Evolutionary conservation across 1,139 yeast species (phyloP).

Genomic region (Nakaseomyces bracarensis): DNA sequence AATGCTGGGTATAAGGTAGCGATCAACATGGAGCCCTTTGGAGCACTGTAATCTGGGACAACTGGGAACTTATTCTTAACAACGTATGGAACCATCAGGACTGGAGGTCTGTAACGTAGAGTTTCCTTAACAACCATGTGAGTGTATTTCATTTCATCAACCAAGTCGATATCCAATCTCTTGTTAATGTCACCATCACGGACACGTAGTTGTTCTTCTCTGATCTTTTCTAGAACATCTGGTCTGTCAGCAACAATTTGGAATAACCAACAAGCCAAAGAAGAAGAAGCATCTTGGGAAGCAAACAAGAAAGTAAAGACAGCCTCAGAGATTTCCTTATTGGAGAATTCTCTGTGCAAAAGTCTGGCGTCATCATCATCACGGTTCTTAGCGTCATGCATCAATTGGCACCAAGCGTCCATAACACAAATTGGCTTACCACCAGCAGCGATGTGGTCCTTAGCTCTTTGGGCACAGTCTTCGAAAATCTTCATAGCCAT

Average conservation of each 20-base stretch:
- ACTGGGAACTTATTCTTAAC: slow-evolving; percentile 82
- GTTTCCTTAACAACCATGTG: slow-evolving; percentile 85
- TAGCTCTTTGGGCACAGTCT: slow-evolving; percentile 78
- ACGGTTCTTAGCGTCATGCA: slow-evolving; percentile 65
- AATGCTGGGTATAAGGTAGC: slow-evolving; percentile 93
- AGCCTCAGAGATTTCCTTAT: slow-evolving; percentile 91
- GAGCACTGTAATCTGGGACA: slow-evolving; percentile 75
- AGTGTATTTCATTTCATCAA: slow-evolving; percentile 82
- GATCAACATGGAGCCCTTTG: slow-evolving; percentile 94
- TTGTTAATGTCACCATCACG: slow-evolving; percentile 65
- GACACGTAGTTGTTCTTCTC: slow-evolving; percentile 83
- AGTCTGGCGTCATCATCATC: slow-evolving; percentile 41
- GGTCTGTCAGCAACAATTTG: slow-evolving; percentile 94
- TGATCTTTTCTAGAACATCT: slow-evolving; percentile 70
- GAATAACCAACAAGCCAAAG: slow-evolving; percentile 98
- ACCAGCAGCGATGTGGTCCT: slow-evolving; percentile 66
- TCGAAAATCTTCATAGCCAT: slow-evolving; percentile 88
- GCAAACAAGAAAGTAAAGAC: slow-evolving; percentile 94
- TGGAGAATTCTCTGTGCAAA: slow-evolving; percentile 72
- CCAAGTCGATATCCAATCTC: slow-evolving; percentile 59
- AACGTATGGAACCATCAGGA: slow-evolving; percentile 93
- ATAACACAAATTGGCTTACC: slow-evolving; percentile 79
- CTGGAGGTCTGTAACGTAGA: slow-evolving; percentile 94
- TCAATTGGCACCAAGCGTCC: slow-evolving; percentile 89
- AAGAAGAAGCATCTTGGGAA: slow-evolving; percentile 94